Conservation (phyloP, 176 grass and related monocot species). For the Oryza coarctata region DNA sequence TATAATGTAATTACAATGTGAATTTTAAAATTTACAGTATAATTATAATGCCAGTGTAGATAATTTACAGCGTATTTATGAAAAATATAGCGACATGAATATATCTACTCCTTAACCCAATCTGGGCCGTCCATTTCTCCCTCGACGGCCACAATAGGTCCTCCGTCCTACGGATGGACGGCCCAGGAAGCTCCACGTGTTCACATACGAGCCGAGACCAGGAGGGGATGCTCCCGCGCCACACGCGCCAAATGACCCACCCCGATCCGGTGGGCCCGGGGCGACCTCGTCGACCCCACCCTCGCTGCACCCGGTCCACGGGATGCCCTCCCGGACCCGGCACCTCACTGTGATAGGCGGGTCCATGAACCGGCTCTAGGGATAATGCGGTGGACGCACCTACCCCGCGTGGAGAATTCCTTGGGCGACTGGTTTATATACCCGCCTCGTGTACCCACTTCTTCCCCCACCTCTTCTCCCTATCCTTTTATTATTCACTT, state of each 20-base stretch:
- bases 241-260: background rate
- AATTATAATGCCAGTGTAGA: no score
- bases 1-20: no score
- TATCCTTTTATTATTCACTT: background rate
- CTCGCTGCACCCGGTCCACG: background rate
- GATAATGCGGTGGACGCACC: background rate
- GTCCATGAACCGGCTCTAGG: background rate
- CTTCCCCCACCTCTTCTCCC: background rate
- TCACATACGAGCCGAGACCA: background rate
- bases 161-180: background rate
- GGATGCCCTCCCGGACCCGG: no score
- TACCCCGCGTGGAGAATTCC: background rate
- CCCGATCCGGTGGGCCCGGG: constrained; percentile 29
- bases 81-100: no score
- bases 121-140: background rate
- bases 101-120: no score
- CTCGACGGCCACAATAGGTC: background rate
- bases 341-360: background rate
- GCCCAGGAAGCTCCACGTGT: background rate
- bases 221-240: background rate
- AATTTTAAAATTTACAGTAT: no score
- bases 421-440: constrained; percentile 30
- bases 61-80: no score
- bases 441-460: constrained; percentile 17
- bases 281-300: background rate